Conservation (phyloP, 2,329 filamentous ascomycete species). For the Pseudocercospora fuligena region DNA sequence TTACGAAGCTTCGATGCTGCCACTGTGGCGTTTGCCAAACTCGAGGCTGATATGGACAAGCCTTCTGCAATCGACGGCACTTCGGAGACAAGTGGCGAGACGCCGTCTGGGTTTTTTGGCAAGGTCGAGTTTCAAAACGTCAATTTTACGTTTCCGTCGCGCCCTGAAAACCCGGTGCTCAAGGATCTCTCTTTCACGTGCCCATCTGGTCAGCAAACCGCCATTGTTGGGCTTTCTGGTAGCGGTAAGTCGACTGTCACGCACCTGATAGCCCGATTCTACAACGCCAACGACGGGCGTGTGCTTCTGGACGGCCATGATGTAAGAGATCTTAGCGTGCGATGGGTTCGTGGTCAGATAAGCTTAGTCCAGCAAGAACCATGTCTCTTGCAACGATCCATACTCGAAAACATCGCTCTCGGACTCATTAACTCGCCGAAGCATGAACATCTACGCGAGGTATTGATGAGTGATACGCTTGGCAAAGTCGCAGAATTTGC, state of each 20-base stretch:
- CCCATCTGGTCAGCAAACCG: conserved; percentile 44
- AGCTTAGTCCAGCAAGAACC: conserved; percentile 58
- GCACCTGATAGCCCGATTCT: conserved; percentile 42
- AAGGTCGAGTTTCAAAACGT: conserved; percentile 46
- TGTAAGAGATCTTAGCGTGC: conserved; percentile 39
- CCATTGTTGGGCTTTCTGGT: conserved; percentile 49
- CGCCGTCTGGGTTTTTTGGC: conserved; percentile 14
- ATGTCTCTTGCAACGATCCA: conserved; percentile 56
- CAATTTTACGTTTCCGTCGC: conserved; percentile 48
- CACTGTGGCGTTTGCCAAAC: conserved; percentile 60
- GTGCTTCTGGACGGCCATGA: conserved; percentile 46
- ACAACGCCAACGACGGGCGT: conserved; percentile 44
- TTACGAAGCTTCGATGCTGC: conserved; percentile 57
- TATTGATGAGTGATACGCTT: conserved; percentile 42
- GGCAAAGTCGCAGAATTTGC: conserved; percentile 58
- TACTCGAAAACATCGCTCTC: conserved; percentile 60
- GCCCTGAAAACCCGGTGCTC: conserved; percentile 47
- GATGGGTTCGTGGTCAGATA: conserved; percentile 43
- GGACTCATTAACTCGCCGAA: conserved; percentile 52
- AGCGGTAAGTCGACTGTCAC: conserved; percentile 51
- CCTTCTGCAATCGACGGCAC: conserved; percentile 46
- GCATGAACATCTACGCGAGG: conserved; percentile 46
- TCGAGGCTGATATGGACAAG: conserved; percentile 63
- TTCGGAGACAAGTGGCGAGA: conserved; percentile 28
- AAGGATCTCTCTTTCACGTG: conserved; percentile 45